Evolutionary conservation across 2,329 filamentous ascomycete genomes (phyloP).

Genomic region (Claviceps pusilla): DNA sequence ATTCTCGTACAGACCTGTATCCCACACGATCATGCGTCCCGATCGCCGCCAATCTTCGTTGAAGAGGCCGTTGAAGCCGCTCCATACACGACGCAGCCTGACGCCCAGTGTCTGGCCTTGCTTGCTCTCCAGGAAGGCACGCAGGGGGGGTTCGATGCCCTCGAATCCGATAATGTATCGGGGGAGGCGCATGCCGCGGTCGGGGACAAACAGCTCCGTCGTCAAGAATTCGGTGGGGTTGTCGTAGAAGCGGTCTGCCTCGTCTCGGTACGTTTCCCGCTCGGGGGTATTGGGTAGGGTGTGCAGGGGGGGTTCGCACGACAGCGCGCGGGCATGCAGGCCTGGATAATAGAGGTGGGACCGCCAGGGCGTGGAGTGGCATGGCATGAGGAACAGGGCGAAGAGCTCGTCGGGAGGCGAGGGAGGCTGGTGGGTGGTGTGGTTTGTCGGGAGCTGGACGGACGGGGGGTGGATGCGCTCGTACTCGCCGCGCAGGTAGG

Average conservation of each 20-base stretch:
- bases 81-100: slow-evolving; percentile 35
- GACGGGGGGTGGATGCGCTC: slow-evolving; percentile 36
- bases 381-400: slow-evolving; percentile 81
- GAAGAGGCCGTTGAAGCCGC: slow-evolving; percentile 44
- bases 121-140: slow-evolving; percentile 27
- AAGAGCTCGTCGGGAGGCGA: slow-evolving; percentile 33
- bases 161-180: slow-evolving; percentile 48
- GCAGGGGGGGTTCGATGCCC: slow-evolving; percentile 35
- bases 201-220: slow-evolving; percentile 30
- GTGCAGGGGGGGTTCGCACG: slow-evolving; percentile 76
- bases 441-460: slow-evolving; percentile 8
- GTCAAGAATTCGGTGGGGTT: slow-evolving; percentile 41
- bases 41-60: slow-evolving; percentile 44
- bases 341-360: slow-evolving; percentile 64
- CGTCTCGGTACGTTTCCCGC: slow-evolving; percentile 61
- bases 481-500: slow-evolving; percentile 62
- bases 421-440: slow-evolving; percentile 7
- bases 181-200: slow-evolving; percentile 22
- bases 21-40: slow-evolving; percentile 46
- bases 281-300: slow-evolving; percentile 42
- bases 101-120: slow-evolving; percentile 27
- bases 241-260: slow-evolving; percentile 84
- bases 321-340: slow-evolving; percentile 68
- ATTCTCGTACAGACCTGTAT: slow-evolving; percentile 23
- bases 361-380: slow-evolving; percentile 91